A percentile compares a stretch with the other conserved stretches of the same genome.
Conservation (phyloP, 768 basidiomycete genomes). For the Mycena sanguinolenta region DNA sequence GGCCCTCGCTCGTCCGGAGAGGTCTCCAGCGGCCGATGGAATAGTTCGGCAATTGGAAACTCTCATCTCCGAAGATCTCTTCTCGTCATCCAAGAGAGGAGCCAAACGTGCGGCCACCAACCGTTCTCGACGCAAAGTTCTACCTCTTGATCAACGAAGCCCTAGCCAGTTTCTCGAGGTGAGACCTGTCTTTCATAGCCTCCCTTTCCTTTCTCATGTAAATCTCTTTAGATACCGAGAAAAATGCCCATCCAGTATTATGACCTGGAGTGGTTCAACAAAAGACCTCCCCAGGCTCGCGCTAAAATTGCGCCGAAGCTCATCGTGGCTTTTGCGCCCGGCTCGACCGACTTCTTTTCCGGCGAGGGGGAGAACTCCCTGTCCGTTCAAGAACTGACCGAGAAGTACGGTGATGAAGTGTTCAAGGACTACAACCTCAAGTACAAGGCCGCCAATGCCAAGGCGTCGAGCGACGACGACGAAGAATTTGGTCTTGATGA, state of each 20-base stretch:
- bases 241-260: slow-evolving; percentile 34
- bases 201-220: not conserved
- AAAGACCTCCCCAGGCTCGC: slow-evolving; percentile 16
- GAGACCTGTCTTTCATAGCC: not conserved
- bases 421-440: slow-evolving; percentile 21
- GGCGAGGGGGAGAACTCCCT: slow-evolving; percentile 2
- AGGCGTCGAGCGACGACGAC: slow-evolving; percentile 2
- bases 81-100: too few species aligned
- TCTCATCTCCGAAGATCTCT: slow-evolving; percentile 1
- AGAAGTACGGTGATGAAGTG: slow-evolving; percentile 17
- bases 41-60: slow-evolving; percentile 11
- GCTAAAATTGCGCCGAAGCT: slow-evolving; percentile 11
- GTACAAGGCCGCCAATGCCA: not conserved
- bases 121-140: not conserved
- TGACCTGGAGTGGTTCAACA: slow-evolving; percentile 21
- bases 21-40: slow-evolving; percentile 12
- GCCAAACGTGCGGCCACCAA: not conserved
- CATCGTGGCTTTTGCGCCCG: slow-evolving; percentile 16
- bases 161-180: slow-evolving; percentile 1
- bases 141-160: slow-evolving; percentile 2
- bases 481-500: too few species aligned
- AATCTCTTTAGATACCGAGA: slow-evolving; percentile 19
- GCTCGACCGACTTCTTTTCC: slow-evolving; percentile 19
- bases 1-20: slow-evolving; percentile 23
- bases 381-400: slow-evolving; percentile 4